phyloP scores from a whole-genome alignment of 768 basidiomycete species.

The Tephrocybe sp. region DNA sequence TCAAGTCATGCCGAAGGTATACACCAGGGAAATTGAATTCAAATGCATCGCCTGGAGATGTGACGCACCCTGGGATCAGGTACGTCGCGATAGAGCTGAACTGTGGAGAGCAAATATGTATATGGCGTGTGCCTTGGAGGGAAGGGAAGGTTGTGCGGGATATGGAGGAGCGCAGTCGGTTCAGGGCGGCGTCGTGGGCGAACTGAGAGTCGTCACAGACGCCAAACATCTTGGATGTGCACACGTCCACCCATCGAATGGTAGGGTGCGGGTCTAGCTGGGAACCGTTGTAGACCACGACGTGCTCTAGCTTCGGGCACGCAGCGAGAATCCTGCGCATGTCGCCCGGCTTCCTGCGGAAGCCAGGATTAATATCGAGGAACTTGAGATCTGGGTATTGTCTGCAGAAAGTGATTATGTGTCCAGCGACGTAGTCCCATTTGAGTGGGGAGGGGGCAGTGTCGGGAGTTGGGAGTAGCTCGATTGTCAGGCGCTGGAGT shows the following conservation, averaged over 20 bases:
- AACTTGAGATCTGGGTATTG: slow-evolving; percentile 6
- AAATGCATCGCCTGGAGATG: neutral
- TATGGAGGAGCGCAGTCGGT: slow-evolving; percentile 1
- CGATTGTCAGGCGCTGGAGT: slow-evolving; percentile 9
- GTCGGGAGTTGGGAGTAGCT: neutral
- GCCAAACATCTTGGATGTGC: slow-evolving; percentile 9
- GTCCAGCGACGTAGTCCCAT: slow-evolving; percentile 1
- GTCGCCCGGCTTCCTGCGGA: neutral
- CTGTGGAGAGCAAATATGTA: slow-evolving; percentile 6
- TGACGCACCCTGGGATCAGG: slow-evolving; percentile 2
- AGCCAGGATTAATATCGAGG: slow-evolving; percentile 10
- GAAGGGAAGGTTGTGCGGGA: slow-evolving; percentile 1
- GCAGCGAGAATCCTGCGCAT: slow-evolving; percentile 4
- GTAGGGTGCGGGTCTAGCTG: slow-evolving; percentile 2
- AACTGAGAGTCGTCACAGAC: neutral
- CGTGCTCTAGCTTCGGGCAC: slow-evolving; percentile 12
- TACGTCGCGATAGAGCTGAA: slow-evolving; percentile 5
- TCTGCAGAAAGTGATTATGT: slow-evolving; percentile 6
- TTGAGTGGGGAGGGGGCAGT: neutral
- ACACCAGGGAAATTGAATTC: neutral
- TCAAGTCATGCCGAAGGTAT: no score
- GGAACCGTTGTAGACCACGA: slow-evolving; percentile 12
- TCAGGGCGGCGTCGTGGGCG: neutral
- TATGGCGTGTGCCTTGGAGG: slow-evolving; percentile 2
- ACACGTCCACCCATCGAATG: slow-evolving; percentile 13